Evolutionary conservation across 1,139 yeast genomes (phyloP).

Genomic region (Neolecta irregularis): DNA sequence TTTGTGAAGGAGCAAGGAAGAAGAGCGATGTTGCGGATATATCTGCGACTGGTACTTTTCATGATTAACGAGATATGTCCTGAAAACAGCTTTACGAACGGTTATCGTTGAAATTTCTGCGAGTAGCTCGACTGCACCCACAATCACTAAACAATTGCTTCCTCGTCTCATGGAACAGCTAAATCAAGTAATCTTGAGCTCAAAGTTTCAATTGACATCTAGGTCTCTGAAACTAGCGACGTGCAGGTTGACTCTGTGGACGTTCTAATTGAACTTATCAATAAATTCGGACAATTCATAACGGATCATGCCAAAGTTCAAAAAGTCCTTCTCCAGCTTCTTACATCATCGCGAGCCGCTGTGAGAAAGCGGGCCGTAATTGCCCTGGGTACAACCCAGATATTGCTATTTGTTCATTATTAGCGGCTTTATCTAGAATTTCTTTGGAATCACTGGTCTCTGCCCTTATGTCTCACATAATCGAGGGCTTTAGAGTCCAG

Average conservation of each 20-base stretch:
- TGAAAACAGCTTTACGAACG: conserved; percentile 55
- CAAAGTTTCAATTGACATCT: not conserved
- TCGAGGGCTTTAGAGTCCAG: conserved; percentile 15
- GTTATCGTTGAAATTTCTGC: conserved; percentile 29
- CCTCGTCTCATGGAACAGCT: conserved; percentile 23
- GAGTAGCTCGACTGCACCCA: conserved; percentile 22
- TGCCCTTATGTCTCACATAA: conserved; percentile 17
- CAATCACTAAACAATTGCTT: conserved; percentile 25
- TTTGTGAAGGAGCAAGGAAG: conserved; percentile 12
- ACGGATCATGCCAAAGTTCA: conserved; percentile 25
- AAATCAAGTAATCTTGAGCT: not conserved
- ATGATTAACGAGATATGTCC: too few species aligned
- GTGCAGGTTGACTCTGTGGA: conserved; percentile 39
- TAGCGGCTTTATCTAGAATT: conserved; percentile 30
- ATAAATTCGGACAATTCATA: conserved; percentile 39
- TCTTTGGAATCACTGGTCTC: conserved; percentile 22
- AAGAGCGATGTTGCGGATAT: conserved; percentile 31
- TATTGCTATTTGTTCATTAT: too few species aligned
- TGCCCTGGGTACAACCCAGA: conserved; percentile 44
- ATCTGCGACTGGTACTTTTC: too few species aligned
- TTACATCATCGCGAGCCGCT: conserved; percentile 19
- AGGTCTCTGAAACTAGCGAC: conserved; percentile 3
- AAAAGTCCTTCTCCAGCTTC: conserved; percentile 17
- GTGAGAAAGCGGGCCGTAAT: conserved; percentile 31
- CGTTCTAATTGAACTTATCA: conserved; percentile 42